Base-by-base conservation (phyloP, 1,284 basidiomycete species). In the Cryptococcus sp. region DNA sequence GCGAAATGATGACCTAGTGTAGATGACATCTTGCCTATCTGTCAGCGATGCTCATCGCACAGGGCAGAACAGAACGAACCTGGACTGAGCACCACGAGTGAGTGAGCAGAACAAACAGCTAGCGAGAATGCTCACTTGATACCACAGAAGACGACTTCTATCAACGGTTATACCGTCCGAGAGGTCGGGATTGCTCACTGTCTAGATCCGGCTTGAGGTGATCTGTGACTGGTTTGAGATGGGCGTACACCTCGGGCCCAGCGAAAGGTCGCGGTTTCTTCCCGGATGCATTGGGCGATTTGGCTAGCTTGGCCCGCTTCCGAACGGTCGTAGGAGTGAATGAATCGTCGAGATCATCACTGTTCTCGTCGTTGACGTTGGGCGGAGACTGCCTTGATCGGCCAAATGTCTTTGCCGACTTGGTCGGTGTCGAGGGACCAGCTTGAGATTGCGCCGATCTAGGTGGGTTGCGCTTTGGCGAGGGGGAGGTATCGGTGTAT, bases 1-100 rank as follows among this genome's bases (percentile, higher is more conserved):
- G 80, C 83, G 62, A 82, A 88, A 63, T 87, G 85, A 63, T 84
- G 81, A 0, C 85, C 84, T 4, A 77, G 71, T 45, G 76, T 74
- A 0, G 83, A 80, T 1, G 82, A 84, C 58, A 68, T 75, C 47
- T 79, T 70, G 1, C 84, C 84, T 14, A 81, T 80, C 79, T 84
- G 36, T 45, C 18, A 52, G 47, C 14, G 18, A 25, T 12, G 24
- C 2, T 22, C 24, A 19, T 12, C 23, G 25, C 21, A 38, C 11
- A n/a, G 6, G 11, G 23, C 31, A 10, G 21, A 39, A 54, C 54
- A 4, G 56, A 43, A 37, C 44, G 24, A 34, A 16, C n/a, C 9
- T 3, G 18, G 5, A 28, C n/a, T 24, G 5, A 39, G 28, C 16
- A 23, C 39, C 31, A 24, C 9, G 12, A 26, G 14, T 36, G 33